Conservation (phyloP, 495 filamentous ascomycete species). For the Penicillium manginii region DNA sequence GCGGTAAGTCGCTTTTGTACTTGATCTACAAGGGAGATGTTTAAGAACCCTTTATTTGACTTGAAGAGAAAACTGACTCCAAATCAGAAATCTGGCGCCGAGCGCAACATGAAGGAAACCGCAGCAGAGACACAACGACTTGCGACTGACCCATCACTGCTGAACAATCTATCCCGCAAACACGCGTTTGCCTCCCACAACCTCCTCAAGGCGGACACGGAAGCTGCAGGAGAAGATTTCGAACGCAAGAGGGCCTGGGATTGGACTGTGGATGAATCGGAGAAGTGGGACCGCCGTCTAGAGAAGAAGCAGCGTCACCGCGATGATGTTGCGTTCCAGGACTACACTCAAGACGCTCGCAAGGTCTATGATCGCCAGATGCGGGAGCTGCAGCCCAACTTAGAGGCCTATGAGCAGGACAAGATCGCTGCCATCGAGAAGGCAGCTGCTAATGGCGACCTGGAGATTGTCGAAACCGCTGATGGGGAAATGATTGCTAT, state of each 20-base stretch:
- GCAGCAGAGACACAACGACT: slow-evolving; percentile 80
- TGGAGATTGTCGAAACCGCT: slow-evolving; percentile 91
- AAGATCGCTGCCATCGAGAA: slow-evolving; percentile 84
- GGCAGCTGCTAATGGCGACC: slow-evolving; percentile 75
- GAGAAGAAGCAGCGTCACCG: slow-evolving; percentile 83
- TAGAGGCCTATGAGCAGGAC: slow-evolving; percentile 81
- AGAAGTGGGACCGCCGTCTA: slow-evolving; percentile 89
- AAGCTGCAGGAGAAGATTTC: slow-evolving; percentile 86
- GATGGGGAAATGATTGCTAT: slow-evolving; percentile 94
- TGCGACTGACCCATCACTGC: slow-evolving; percentile 71
- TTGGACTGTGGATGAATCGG: slow-evolving; percentile 92
- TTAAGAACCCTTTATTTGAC: neutral
- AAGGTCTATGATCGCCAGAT: slow-evolving; percentile 96
- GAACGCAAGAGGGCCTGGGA: slow-evolving; percentile 98
- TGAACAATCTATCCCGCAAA: slow-evolving; percentile 74
- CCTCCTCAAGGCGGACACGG: slow-evolving; percentile 86
- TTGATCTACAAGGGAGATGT: neutral
- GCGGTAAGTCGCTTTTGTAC: slow-evolving; percentile 49
- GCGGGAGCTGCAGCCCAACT: slow-evolving; percentile 66
- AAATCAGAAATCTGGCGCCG: slow-evolving; percentile 66
- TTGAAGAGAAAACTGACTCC: neutral
- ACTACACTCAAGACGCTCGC: slow-evolving; percentile 81
- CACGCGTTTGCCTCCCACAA: slow-evolving; percentile 89
- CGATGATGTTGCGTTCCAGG: slow-evolving; percentile 86
- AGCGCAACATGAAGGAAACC: slow-evolving; percentile 82